Evolutionary conservation across 345 rosid species (phyloP), one percentile per base, ranked within the genome.

Genomic region (Ceriops decandra): DNA sequence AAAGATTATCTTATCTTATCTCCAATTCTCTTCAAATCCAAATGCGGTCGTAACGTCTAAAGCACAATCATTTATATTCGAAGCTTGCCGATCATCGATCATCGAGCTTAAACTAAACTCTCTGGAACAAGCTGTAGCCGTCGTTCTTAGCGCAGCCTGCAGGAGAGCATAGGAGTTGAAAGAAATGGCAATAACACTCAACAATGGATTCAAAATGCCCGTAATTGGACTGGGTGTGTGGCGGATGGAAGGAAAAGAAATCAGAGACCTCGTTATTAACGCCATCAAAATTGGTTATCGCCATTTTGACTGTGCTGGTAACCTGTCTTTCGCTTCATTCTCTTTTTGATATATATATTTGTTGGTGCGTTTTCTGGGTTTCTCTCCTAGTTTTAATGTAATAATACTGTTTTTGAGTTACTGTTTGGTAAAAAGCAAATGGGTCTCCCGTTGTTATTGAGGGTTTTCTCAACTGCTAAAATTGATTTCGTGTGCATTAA

Each of bases 271-370:
- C 71, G 80, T 90, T 76, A 52, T 81, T 69, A 81, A 82, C 65
- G 74, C 98, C 77, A 81, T 93, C 85, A 83, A 87, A 81, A 77
- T 90, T 57, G 98, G 98, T 28, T 93, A 87, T 69, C 96, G 93
- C 85, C 96, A 93, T 80, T 80, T 93, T 72, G 98, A 90, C 73
- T 90, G 97, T 75, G 96, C 98, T 54, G 96, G 96, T 92, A 79
- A 42, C 32, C 46, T 30, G 16, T 22, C 26, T 28, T 0, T 19
- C 56, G 31, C 52, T 6, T 56, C 63, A 35, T 62, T 22, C 1
- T 49, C 33, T 9, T 64, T 0, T 33, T 62, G 0, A 19, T 31
- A 0, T 31, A 3, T 1, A 49, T 52, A 24, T 42, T 42, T 4
- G 5, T 52, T 8, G 28, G 13, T 51, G 68, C 67, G 63, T 33